A percentile compares a stretch with the other conserved stretches of the same genome.
These are phyloP conservation scores for Pseudogymnoascus sp. DNA, from an alignment of 2,329 filamentous ascomycete species.

Conservation along the genomic window DNA sequence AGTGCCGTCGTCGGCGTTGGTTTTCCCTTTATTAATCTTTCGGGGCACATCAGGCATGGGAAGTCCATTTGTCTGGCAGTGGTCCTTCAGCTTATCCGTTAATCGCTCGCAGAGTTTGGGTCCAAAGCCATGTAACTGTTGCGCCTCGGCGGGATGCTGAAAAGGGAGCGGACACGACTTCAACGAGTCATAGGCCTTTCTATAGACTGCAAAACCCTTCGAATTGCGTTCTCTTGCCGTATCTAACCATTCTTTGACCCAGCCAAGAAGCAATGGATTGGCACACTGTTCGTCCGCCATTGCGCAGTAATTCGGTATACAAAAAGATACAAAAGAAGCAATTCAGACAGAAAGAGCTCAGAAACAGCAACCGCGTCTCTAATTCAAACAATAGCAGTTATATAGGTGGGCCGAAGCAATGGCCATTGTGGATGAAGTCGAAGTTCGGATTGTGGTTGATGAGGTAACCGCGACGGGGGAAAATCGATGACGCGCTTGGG, in stretches of 20 bases:
- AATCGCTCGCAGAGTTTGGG: constrained; percentile 62
- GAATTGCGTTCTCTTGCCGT: constrained; percentile 58
- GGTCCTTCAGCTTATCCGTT: constrained; percentile 47
- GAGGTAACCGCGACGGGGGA: background rate
- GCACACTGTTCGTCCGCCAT: constrained; percentile 20
- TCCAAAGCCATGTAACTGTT: constrained; percentile 65
- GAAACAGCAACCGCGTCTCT: background rate
- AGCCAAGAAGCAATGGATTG: constrained; percentile 62
- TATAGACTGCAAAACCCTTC: constrained; percentile 64
- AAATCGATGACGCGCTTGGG: background rate
- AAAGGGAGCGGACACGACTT: constrained; percentile 59
- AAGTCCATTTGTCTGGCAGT: constrained; percentile 59
- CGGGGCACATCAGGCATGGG: constrained; percentile 55
- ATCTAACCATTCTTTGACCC: constrained; percentile 72
- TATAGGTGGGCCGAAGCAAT: background rate
- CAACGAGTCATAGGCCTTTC: constrained; percentile 67
- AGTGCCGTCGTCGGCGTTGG: constrained; percentile 14
- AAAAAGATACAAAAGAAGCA: background rate
- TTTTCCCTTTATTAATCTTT: constrained; percentile 31
- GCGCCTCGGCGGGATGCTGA: constrained; percentile 62
- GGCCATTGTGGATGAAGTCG: background rate
- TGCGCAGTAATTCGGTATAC: background rate
- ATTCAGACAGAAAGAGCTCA: background rate
- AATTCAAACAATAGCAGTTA: background rate
- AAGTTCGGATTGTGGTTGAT: background rate